phyloP scores from a whole-genome alignment of 176 grass and related monocot genomes.

The Phyllostachys edulis region DNA sequence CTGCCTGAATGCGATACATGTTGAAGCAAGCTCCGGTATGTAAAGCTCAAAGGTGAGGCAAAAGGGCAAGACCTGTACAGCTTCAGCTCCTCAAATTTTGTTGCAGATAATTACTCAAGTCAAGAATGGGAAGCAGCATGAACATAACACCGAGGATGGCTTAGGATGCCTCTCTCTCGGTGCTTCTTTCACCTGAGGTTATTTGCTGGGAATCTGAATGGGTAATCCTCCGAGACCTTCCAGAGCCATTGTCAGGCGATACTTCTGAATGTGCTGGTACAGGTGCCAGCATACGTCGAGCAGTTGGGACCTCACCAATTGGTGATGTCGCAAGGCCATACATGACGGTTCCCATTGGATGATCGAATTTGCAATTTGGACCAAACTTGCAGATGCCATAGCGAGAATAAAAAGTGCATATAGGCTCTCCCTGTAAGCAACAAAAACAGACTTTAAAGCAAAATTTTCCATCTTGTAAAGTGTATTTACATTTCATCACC shows the following conservation, averaged over 20 bases:
- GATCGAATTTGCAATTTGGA: slow-evolving; percentile 91
- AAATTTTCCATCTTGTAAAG: not conserved
- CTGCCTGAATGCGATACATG: slow-evolving; percentile 44
- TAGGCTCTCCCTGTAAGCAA: slow-evolving; percentile 63
- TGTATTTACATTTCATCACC: slow-evolving; percentile 9
- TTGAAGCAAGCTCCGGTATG: slow-evolving; percentile 48
- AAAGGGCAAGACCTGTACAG: slow-evolving; percentile 47
- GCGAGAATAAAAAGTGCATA: slow-evolving; percentile 76
- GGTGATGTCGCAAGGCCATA: slow-evolving; percentile 59
- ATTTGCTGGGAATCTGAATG: slow-evolving; percentile 54
- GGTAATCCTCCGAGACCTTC: slow-evolving; percentile 39
- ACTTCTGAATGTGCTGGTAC: slow-evolving; percentile 46
- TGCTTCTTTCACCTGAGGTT: slow-evolving; percentile 55
- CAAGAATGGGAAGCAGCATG: slow-evolving; percentile 42
- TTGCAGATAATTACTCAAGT: slow-evolving; percentile 39
- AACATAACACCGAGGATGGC: slow-evolving; percentile 34
- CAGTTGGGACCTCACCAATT: slow-evolving; percentile 38
- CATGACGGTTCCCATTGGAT: slow-evolving; percentile 63
- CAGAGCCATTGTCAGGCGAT: slow-evolving; percentile 27
- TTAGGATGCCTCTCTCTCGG: slow-evolving; percentile 65
- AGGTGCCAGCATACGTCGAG: slow-evolving; percentile 40
- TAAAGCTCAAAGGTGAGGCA: slow-evolving; percentile 38
- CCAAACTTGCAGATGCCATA: slow-evolving; percentile 89
- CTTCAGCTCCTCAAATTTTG: slow-evolving; percentile 45
- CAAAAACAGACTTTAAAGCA: slow-evolving; percentile 3